A percentile compares a stretch with the other conserved stretches of the same genome.
Evolutionary conservation across 495 filamentous ascomycete genomes (phyloP).

Genomic region (Penicillium arizonense): DNA sequence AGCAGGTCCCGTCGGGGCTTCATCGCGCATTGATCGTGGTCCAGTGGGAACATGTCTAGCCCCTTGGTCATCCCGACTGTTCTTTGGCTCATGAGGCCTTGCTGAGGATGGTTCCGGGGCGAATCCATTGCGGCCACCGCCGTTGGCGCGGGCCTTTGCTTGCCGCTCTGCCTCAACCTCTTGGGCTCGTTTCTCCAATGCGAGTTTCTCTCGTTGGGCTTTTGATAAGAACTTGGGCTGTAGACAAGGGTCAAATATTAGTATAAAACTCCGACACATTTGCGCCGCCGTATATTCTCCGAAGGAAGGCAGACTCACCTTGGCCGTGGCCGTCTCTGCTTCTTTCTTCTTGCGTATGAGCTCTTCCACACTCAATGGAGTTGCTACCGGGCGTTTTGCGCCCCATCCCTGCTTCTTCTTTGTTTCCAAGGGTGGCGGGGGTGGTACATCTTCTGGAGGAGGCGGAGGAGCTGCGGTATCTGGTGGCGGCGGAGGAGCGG

Average conservation of each 20-base stretch:
- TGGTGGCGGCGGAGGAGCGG: slow-evolving; percentile 57
- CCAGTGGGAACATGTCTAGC: slow-evolving; percentile 64
- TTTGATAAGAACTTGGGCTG: slow-evolving; percentile 92
- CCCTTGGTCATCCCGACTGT: slow-evolving; percentile 7
- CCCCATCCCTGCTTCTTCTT: slow-evolving; percentile 59
- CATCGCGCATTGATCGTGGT: slow-evolving; percentile 69
- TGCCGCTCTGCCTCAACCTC: slow-evolving; percentile 72
- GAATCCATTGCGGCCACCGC: slow-evolving; percentile 24
- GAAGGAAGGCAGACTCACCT: slow-evolving; percentile 46
- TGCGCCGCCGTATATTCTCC: background rate
- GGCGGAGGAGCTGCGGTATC: slow-evolving; percentile 55
- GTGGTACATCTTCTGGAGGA: slow-evolving; percentile 22
- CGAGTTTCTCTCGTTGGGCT: slow-evolving; percentile 81
- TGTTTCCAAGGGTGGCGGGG: slow-evolving; percentile 36
- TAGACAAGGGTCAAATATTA: slow-evolving; percentile 16
- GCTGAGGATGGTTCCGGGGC: slow-evolving; percentile 1
- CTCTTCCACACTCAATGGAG: slow-evolving; percentile 74
- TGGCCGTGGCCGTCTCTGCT: slow-evolving; percentile 72
- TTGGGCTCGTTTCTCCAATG: slow-evolving; percentile 79
- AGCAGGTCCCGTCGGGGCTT: slow-evolving; percentile 52
- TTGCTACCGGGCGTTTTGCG: slow-evolving; percentile 31
- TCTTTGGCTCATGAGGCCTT: background rate
- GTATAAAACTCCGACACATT: background rate
- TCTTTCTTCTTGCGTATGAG: slow-evolving; percentile 75
- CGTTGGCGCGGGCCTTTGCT: slow-evolving; percentile 32